Percentiles rank a stretch among this genome's conserved stretches.
Evolutionary conservation across 768 basidiomycete genomes (phyloP).

Genomic region (Boletus sensibilis): DNA sequence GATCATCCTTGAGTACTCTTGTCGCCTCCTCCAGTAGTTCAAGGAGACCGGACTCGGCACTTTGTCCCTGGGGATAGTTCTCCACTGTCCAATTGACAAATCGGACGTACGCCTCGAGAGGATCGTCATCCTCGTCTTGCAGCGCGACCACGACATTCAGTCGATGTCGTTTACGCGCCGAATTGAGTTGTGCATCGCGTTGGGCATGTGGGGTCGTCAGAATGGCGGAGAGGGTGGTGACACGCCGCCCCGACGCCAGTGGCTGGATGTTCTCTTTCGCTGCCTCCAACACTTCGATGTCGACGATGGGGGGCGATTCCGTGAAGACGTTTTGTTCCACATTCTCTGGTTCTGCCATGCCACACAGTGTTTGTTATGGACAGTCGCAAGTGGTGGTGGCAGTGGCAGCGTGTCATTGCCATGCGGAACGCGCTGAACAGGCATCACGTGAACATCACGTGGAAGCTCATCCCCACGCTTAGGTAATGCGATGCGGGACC

Average conservation of each 20-base stretch:
- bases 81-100: conserved; percentile 92
- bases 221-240: conserved; percentile 71
- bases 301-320: conserved; percentile 53
- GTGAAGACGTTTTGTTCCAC: conserved; percentile 46
- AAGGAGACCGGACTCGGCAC: conserved; percentile 84
- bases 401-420: not conserved
- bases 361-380: conserved; percentile 1
- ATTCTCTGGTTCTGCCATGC: conserved; percentile 21
- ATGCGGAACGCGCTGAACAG: conserved; percentile 16
- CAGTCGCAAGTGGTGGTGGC: not conserved
- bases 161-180: conserved; percentile 63
- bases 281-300: conserved; percentile 78
- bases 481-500: no score
- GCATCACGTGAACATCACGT: conserved; percentile 23
- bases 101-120: conserved; percentile 81
- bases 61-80: conserved; percentile 92
- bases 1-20: conserved; percentile 73
- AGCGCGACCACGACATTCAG: conserved; percentile 71
- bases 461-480: not conserved
- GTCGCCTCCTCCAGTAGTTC: conserved; percentile 93
- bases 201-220: conserved; percentile 76
- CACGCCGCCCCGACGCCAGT: conserved; percentile 73
- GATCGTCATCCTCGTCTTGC: conserved; percentile 74
- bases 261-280: conserved; percentile 89
- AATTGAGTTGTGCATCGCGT: conserved; percentile 65